Evolutionary conservation across 2,329 filamentous ascomycete genomes (phyloP).

Genomic region (Pestalotiopsis fici): DNA sequence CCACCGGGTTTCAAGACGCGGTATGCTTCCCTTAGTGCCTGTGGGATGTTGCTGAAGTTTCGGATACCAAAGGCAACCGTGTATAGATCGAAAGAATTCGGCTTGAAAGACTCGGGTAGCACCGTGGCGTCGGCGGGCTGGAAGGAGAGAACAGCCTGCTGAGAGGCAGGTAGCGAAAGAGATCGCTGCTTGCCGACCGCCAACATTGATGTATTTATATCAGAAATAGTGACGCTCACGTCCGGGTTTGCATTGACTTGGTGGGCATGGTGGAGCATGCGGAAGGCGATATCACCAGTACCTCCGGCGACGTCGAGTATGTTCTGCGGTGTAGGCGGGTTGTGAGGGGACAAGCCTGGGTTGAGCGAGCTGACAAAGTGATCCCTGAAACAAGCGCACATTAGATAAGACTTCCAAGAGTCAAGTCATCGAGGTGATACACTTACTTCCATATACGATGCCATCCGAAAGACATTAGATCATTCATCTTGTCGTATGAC

Average conservation of each 20-base stretch:
- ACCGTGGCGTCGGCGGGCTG: slow-evolving; percentile 89
- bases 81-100: slow-evolving; percentile 84
- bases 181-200: slow-evolving; percentile 83
- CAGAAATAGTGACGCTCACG: slow-evolving; percentile 85
- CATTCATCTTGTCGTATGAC: slow-evolving; percentile 98
- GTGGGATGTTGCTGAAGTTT: slow-evolving; percentile 92
- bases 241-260: slow-evolving; percentile 77
- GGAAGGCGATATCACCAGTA: slow-evolving; percentile 97
- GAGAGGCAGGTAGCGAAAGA: slow-evolving; percentile 52
- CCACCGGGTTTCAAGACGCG: slow-evolving; percentile 92
- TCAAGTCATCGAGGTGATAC: not conserved
- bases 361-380: slow-evolving; percentile 92
- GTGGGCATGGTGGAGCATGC: slow-evolving; percentile 86
- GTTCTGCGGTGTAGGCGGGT: slow-evolving; percentile 55
- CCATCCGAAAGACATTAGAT: slow-evolving; percentile 97
- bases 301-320: slow-evolving; percentile 97
- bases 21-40: slow-evolving; percentile 79
- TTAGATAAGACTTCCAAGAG: not conserved
- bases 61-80: slow-evolving; percentile 97
- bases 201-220: slow-evolving; percentile 97
- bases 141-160: slow-evolving; percentile 67
- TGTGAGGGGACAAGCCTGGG: slow-evolving; percentile 63
- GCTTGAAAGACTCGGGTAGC: slow-evolving; percentile 61
- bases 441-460: slow-evolving; percentile 88
- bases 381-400: slow-evolving; percentile 53